A percentile compares a stretch with the other conserved stretches of the same genome.
Evolutionary conservation across 768 basidiomycete genomes (phyloP).

Genomic region (Collybia nuda): DNA sequence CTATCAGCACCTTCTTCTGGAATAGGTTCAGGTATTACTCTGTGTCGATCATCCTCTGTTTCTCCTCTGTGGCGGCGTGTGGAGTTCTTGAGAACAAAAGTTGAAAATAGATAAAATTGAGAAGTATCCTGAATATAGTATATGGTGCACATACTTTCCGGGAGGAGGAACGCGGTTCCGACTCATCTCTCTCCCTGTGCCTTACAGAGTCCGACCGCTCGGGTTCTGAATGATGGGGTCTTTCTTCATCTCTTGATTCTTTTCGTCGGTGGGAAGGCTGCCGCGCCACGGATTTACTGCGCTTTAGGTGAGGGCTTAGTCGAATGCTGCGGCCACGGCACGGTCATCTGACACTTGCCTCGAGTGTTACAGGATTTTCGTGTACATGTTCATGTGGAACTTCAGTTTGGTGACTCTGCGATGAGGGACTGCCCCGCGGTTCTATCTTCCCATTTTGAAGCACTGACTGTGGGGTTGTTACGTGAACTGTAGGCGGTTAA

Average conservation of each 20-base stretch:
- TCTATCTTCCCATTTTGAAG: not conserved
- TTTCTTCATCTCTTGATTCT: slow-evolving; percentile 11
- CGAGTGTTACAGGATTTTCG: slow-evolving; percentile 1
- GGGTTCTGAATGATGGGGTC: not conserved
- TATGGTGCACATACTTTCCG: slow-evolving; percentile 8
- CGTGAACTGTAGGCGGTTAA: not conserved
- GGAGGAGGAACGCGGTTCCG: slow-evolving; percentile 1
- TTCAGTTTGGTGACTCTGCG: not conserved
- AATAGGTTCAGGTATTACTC: too few relatives aligned
- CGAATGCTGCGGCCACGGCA: not conserved
- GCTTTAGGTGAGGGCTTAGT: not conserved
- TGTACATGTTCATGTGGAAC: not conserved
- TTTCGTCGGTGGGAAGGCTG: slow-evolving; percentile 10
- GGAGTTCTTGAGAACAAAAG: slow-evolving; percentile 4
- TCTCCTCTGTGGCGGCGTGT: slow-evolving; percentile 6
- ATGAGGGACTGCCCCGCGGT: slow-evolving; percentile 2
- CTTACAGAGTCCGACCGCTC: slow-evolving; percentile 7
- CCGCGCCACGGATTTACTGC: slow-evolving; percentile 2
- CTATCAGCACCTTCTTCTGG: not conserved
- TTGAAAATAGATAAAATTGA: not conserved
- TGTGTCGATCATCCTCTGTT: slow-evolving; percentile 7
- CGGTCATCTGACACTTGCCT: slow-evolving; percentile 1
- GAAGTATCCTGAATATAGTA: too few relatives aligned
- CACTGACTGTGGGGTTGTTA: not conserved
- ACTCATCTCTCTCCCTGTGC: not conserved